These are phyloP conservation scores for Botryosphaeria dothidea DNA, from an alignment of 2,329 filamentous ascomycete species.

Conservation along the genomic window DNA sequence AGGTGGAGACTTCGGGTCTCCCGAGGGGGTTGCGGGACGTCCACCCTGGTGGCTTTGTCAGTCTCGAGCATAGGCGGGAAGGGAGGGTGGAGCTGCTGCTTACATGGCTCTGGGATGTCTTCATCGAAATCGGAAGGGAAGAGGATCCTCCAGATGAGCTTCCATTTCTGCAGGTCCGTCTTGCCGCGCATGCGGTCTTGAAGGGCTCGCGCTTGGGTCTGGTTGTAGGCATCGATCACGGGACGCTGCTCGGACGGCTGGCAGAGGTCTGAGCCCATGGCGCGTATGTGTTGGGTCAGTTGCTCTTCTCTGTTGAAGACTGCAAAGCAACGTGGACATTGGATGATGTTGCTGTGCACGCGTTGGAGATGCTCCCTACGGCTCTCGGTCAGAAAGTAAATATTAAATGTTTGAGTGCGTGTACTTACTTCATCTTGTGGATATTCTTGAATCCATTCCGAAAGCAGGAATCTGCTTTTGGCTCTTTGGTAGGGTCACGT, in stretches of 20 bases:
- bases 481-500: background rate
- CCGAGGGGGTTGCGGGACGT: background rate
- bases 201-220: background rate
- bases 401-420: background rate
- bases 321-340: background rate
- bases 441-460: background rate
- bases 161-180: background rate
- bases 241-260: background rate
- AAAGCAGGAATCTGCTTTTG: background rate
- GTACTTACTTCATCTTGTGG: background rate
- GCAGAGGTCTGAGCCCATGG: background rate
- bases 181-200: background rate
- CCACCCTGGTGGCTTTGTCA: background rate
- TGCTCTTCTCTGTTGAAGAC: background rate
- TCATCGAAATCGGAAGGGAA: background rate
- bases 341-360: background rate
- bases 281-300: background rate
- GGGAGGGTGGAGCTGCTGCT: background rate
- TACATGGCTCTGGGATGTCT: background rate
- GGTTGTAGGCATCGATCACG: background rate
- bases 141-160: background rate
- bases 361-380: background rate
- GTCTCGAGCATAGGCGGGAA: background rate
- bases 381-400: background rate
- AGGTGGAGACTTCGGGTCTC: background rate